Base-by-base conservation (phyloP, 345 rosid species). In the Gossypium sturtianum region DNA sequence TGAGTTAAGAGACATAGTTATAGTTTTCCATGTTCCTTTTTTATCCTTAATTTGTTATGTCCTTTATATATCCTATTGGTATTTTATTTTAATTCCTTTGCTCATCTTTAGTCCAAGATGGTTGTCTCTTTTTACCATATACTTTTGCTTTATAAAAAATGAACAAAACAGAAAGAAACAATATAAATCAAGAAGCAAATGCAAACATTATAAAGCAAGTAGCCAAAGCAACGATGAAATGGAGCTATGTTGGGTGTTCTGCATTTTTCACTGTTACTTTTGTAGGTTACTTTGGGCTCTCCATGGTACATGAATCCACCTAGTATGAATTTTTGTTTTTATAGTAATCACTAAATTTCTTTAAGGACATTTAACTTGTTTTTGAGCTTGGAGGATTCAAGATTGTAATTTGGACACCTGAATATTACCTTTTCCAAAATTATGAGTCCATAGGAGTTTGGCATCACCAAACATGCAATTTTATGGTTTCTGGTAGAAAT, bases 41-140 rank as follows among this genome's bases (percentile, higher is more conserved):
- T 53, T 57, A 66, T 47, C 27, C 60, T 71, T 62, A 59, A 12
- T 52, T 60, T 74, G 49, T 58, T 63, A 60, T 73, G n/a, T 78
- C 64, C 11, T 43, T 1, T 27, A 4, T 70, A 16, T 25, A 27
- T 16, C 45, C 16, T 70, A 27, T 52, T 70, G 47, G 60, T 70
- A 8, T 70, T 52, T 52, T 1, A 3, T 23, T 48, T 47, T 22
- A 66, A 22, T 23, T 67, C 20, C 20, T 22, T 48, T 48, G 71
- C 20, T 23, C 13, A 67, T 67, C 19, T 67, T 47, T 67, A 20
- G 7, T 48, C 71, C 71, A 67, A 23, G 57, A 48, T 47, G 38
- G 3, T 48, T 22, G 43, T 69, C 16, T 17, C 27, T 34, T 27
- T 52, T 44, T 19, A 17, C 20, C 17, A 12, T 56, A 12, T 72